Evolutionary conservation across 192 early-diverging fungal genomes (phyloP).

Genomic region (Gamsiella multidivaricata): DNA sequence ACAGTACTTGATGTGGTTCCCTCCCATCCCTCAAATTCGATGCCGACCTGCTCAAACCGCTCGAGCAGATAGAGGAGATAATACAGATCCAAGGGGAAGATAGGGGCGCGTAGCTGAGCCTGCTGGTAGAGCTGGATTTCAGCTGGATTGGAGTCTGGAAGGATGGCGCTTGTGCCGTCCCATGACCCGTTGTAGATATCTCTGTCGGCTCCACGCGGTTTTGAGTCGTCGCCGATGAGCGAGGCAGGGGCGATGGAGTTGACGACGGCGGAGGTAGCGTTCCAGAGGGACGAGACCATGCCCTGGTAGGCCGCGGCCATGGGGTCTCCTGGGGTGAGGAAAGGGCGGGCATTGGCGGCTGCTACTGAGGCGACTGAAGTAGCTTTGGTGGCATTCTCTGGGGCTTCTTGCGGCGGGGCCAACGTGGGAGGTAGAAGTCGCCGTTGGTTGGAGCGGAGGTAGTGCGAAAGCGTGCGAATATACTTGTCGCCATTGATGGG

Average conservation of each 20-base stretch:
- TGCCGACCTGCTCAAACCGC: slow-evolving; percentile 44
- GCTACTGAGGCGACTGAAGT: slow-evolving; percentile 28
- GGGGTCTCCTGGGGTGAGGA: slow-evolving; percentile 43
- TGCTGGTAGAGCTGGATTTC: slow-evolving; percentile 28
- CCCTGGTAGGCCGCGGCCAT: slow-evolving; percentile 46
- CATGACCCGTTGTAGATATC: slow-evolving; percentile 24
- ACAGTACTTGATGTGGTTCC: slow-evolving; percentile 18
- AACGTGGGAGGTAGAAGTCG: slow-evolving; percentile 35
- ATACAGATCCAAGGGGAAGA: slow-evolving; percentile 50
- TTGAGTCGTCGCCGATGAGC: background rate
- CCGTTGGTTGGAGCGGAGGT: slow-evolving; percentile 63
- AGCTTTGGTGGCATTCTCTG: slow-evolving; percentile 8
- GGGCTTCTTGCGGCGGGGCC: slow-evolving; percentile 16
- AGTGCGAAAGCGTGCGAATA: slow-evolving; percentile 65
- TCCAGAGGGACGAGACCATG: slow-evolving; percentile 48
- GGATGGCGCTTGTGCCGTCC: slow-evolving; percentile 33
- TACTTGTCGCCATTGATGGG: slow-evolving; percentile 62
- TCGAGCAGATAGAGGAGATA: slow-evolving; percentile 53
- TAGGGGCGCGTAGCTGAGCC: slow-evolving; percentile 34
- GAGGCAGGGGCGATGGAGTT: slow-evolving; percentile 23
- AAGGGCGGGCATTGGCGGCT: slow-evolving; percentile 35
- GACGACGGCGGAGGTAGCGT: slow-evolving; percentile 31
- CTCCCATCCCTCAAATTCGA: slow-evolving; percentile 46
- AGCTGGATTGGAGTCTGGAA: slow-evolving; percentile 16
- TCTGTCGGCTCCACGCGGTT: background rate